Evolutionary conservation across 1,284 basidiomycete species (phyloP), one percentile per base, ranked within the genome.

Genomic region (Cronartium quercuum): DNA sequence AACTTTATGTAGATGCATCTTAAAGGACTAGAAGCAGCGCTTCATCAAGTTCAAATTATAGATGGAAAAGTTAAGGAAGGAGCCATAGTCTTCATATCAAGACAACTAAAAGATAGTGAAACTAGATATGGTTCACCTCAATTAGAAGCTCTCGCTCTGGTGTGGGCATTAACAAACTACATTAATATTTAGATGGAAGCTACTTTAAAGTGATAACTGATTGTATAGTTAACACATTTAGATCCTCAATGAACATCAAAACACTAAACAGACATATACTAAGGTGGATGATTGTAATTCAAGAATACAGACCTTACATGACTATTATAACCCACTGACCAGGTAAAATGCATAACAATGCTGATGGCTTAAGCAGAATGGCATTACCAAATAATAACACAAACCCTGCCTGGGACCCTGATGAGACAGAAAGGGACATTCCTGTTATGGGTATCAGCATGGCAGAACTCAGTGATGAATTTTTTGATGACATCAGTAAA

Each of bases 31-130:
- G n/a, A n/a, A n/a, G n/a, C n/a, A n/a, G n/a, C n/a, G n/a, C n/a
- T n/a, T n/a, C n/a, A n/a, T n/a, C n/a, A n/a, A n/a, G n/a, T n/a
- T n/a, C n/a, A n/a, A n/a, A n/a, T n/a, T n/a, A n/a, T n/a, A n/a
- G n/a, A n/a, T n/a, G n/a, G n/a, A n/a, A n/a, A n/a, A n/a, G n/a
- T n/a, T n/a, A n/a, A n/a, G n/a, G n/a, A n/a, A n/a, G n/a, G n/a
- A n/a, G n/a, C n/a, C n/a, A n/a, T n/a, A n/a, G n/a, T n/a, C n/a
- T 68, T 55, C 40, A 68, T 68, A 3, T 68, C 66, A 7, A 68
- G 66, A 38, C 35, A 66, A 66, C n/a, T n/a, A n/a, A n/a, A n/a
- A n/a, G n/a, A n/a, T n/a, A n/a, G n/a, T n/a, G n/a, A n/a, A n/a
- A n/a, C 13, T 40, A 60, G n/a, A 35, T 69, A 69, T 62, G 58